Base-by-base conservation (phyloP, 2,329 filamentous ascomycete genomes). In the Cordyceps militaris region DNA sequence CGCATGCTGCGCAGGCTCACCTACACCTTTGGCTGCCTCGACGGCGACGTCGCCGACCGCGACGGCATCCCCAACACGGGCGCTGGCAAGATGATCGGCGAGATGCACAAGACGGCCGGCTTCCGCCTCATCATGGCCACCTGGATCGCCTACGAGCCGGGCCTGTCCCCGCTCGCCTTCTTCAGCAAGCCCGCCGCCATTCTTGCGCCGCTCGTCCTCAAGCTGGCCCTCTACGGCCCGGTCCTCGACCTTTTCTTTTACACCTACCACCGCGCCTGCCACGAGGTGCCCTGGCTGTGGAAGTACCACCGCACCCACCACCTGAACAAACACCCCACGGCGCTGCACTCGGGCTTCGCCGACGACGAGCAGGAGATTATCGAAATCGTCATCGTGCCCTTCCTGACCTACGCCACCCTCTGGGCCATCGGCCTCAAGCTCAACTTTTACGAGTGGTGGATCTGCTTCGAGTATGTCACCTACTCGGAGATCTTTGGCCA, bases 361-460 rank as follows among this genome's bases (percentile, higher is more conserved):
- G 74, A 76, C 54, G 53, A 63, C n/a, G 74, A 73, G 58, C 74
- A 76, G 58, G 73, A 76, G 54, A 62, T 75, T 14, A 71, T 74
- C 56, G 73, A 76, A 51, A 73, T 76, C 26, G 67, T 68, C 13
- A 71, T 69, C 23, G 69, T 77, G 16, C 74, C 74, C 0, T 60
- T 76, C 23, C 62, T 74, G 51, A 69, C 74, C 3, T 76, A 69
- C 60, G 64, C 64, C 43, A 70, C 66, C 1, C 58, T 76, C 19
- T 71, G 67, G 57, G 32, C 59, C 9, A 7, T 67, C 46, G 73
- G 73, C 0, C 43, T 76, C 6, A 73, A 73, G 1, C 71, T 77
- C 70, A 73, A 72, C 6, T 77, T 78, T 61, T 76, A 76, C 52
- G 74, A 76, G 46, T 75, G 72, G 74, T 77, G 74, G 74, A 60